phyloP scores from a whole-genome alignment of 805 yeast species.

The Wickerhamomyces bovis region DNA sequence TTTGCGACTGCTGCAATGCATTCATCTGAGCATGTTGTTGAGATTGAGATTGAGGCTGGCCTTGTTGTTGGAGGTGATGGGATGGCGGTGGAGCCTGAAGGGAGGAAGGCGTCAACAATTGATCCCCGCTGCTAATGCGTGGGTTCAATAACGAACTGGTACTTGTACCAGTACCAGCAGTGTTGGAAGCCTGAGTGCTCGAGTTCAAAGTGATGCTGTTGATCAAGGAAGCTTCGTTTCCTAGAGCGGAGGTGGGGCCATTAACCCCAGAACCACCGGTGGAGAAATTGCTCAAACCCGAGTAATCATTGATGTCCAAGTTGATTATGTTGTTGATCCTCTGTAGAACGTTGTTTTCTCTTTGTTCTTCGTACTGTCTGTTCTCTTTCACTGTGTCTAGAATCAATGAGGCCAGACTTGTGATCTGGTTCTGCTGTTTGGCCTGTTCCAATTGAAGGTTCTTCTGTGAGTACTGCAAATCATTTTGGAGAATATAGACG shows the following conservation, averaged over 20 bases:
- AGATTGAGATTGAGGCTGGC: conserved; percentile 1
- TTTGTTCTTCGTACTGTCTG: conserved; percentile 19
- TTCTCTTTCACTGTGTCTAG: conserved; percentile 22
- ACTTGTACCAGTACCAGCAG: conserved; percentile 1
- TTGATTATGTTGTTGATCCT: conserved; percentile 18
- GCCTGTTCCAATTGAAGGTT: conserved; percentile 20
- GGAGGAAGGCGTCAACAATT: conserved; percentile 14
- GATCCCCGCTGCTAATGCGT: conserved; percentile 14
- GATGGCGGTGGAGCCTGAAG: conserved; percentile 5
- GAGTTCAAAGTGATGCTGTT: conserved; percentile 20
- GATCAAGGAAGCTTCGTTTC: conserved; percentile 15
- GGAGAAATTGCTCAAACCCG: conserved; percentile 7
- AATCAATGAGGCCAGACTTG: conserved; percentile 18
- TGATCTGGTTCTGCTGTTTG: conserved; percentile 21
- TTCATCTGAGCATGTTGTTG: conserved; percentile 12
- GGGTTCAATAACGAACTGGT: conserved; percentile 13
- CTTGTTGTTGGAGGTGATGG: conserved; percentile 7
- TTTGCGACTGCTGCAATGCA: conserved; percentile 3
- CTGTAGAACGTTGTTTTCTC: conserved; percentile 18
- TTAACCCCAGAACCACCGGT: conserved; percentile 2
- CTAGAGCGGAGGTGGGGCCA: conserved; percentile 7
- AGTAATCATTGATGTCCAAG: conserved; percentile 16
- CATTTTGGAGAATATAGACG: conserved; percentile 19
- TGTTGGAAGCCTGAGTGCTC: conserved; percentile 1
- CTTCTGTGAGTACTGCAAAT: conserved; percentile 20